Conservation (phyloP, 2,329 filamentous ascomycete species). For the Sarocladium kiliense region DNA sequence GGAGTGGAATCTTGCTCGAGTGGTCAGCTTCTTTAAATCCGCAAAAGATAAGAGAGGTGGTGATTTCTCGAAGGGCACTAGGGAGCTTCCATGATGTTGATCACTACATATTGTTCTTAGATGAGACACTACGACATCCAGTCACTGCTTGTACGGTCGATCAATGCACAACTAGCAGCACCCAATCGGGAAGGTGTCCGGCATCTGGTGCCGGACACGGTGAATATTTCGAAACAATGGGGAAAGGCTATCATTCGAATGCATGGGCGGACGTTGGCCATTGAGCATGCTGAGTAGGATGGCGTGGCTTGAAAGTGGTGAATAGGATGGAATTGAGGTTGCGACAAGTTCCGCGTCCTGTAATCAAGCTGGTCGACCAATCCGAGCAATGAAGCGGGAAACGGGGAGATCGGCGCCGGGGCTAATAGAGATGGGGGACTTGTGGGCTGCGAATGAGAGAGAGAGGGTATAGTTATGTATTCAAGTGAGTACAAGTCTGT, state of each 20-base stretch:
- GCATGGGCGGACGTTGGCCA: not conserved
- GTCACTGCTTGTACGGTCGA: not conserved
- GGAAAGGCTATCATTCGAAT: not conserved
- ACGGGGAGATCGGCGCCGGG: not conserved
- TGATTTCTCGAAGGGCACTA: no score
- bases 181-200: not conserved
- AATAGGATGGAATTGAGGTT: not conserved
- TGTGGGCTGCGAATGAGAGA: not conserved
- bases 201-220: not conserved
- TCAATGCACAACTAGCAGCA: not conserved
- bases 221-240: not conserved
- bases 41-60: not conserved
- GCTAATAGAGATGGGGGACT: not conserved
- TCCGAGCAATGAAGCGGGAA: not conserved
- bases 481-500: no score
- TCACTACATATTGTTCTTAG: not conserved
- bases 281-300: not conserved
- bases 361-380: not conserved
- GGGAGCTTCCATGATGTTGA: not conserved
- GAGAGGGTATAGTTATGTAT: no score
- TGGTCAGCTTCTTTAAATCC: not conserved
- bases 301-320: not conserved
- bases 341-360: not conserved
- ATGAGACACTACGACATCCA: conserved; percentile 1
- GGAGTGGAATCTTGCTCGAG: no score